Percentiles rank a stretch among this genome's conserved stretches.
phyloP scores from a whole-genome alignment of 768 basidiomycete genomes.

The Galerina sulciceps region DNA sequence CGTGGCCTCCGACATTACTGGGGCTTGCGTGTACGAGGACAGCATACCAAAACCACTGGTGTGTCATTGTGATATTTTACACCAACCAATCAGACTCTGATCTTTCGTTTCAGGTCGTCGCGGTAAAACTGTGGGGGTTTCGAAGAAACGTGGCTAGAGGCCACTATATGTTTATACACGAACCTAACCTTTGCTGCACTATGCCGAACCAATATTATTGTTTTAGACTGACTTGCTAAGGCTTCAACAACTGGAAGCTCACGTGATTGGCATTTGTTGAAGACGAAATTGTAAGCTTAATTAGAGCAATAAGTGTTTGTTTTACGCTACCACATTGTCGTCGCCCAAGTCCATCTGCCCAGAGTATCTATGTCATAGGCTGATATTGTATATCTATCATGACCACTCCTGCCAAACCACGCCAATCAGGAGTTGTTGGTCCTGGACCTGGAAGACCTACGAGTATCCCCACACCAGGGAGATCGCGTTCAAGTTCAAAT shows the following conservation, averaged over 20 bases:
- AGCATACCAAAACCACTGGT: slow-evolving; percentile 99
- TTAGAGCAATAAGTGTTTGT: no score
- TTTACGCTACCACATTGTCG: no score
- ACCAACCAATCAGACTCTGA: slow-evolving; percentile 3
- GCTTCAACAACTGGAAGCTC: no score
- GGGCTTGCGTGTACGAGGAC: slow-evolving; percentile 95
- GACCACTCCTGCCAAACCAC: slow-evolving; percentile 46
- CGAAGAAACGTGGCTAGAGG: slow-evolving; percentile 78
- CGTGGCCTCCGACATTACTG: slow-evolving; percentile 92
- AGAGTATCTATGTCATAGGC: background rate
- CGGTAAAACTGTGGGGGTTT: slow-evolving; percentile 95
- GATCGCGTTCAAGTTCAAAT: slow-evolving; percentile 70
- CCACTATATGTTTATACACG: background rate
- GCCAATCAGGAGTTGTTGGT: slow-evolving; percentile 39
- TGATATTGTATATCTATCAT: slow-evolving; percentile 23
- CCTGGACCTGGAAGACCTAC: slow-evolving; percentile 42
- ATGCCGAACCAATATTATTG: background rate
- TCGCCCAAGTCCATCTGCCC: background rate
- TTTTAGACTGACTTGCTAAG: background rate
- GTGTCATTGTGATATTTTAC: slow-evolving; percentile 26
- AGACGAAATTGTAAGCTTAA: no score
- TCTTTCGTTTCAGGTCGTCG: slow-evolving; percentile 70
- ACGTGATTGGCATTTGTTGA: background rate
- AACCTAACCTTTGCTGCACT: no score
- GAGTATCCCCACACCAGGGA: slow-evolving; percentile 72